A percentile compares a stretch with the other conserved stretches of the same genome.
phyloP scores from a whole-genome alignment of 2,329 filamentous ascomycete species.

The Coniochaeta prunicola region DNA sequence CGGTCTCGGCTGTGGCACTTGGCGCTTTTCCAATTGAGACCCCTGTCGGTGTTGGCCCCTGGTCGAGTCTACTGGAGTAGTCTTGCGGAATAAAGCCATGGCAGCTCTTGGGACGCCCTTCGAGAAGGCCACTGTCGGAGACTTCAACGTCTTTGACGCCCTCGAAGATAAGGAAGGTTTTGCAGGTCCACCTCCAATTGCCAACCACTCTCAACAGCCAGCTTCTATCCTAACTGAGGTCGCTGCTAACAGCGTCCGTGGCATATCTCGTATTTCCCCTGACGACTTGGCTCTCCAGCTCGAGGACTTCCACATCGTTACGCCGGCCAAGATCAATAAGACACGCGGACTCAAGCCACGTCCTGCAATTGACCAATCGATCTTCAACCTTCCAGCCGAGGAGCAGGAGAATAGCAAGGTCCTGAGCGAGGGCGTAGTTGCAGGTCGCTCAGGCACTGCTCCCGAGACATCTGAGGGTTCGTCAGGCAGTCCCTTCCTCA shows the following conservation, averaged over 20 bases:
- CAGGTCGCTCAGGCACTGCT: background rate
- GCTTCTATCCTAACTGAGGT: background rate
- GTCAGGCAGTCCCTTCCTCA: background rate
- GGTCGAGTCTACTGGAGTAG: background rate
- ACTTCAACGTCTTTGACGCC: background rate
- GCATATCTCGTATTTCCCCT: background rate
- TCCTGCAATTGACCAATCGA: background rate
- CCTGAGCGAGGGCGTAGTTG: background rate
- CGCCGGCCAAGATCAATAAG: background rate
- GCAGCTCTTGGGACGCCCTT: background rate
- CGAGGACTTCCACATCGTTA: background rate
- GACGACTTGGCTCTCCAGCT: background rate
- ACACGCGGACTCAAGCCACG: background rate
- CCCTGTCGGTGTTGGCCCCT: background rate
- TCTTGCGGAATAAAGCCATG: background rate
- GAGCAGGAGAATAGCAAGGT: background rate
- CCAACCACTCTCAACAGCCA: background rate
- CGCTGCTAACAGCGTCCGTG: background rate
- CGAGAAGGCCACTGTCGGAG: background rate
- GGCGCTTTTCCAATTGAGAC: background rate
- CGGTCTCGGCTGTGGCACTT: background rate
- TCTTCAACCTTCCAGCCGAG: background rate
- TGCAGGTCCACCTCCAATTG: background rate
- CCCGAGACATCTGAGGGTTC: background rate
- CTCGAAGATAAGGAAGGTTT: background rate